These are phyloP conservation scores for Hymenoscyphus scutula DNA, from an alignment of 2,329 filamentous ascomycete genomes.

Conservation along the genomic window DNA sequence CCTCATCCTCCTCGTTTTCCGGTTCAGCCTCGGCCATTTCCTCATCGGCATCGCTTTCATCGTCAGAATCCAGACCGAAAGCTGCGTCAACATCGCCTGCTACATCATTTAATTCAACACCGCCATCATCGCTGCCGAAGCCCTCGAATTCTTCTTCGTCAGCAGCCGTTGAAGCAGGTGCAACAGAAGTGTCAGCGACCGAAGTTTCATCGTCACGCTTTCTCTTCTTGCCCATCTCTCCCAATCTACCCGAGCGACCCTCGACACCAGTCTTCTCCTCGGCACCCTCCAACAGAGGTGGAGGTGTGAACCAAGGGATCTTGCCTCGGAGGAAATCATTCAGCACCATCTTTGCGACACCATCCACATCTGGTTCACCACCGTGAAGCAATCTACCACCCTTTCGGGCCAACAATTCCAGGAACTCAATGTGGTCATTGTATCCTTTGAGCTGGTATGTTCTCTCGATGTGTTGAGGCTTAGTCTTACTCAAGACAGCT, in stretches of 20 bases:
- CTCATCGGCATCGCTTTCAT: conserved; percentile 42
- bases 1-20: conserved; percentile 13
- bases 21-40: conserved; percentile 42
- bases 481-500: conserved; percentile 75
- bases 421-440: conserved; percentile 73
- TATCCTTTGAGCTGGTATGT: conserved; percentile 88
- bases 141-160: conserved; percentile 43
- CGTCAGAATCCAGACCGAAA: conserved; percentile 37
- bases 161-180: conserved; percentile 35
- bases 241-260: conserved; percentile 73
- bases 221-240: conserved; percentile 85
- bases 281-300: conserved; percentile 58
- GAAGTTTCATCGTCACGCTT: conserved; percentile 54
- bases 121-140: conserved; percentile 44
- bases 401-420: conserved; percentile 85
- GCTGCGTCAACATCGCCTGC: conserved; percentile 33
- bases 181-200: conserved; percentile 41
- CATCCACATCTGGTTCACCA: conserved; percentile 92
- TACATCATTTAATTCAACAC: conserved; percentile 31
- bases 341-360: conserved; percentile 93
- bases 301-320: conserved; percentile 92
- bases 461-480: conserved; percentile 83
- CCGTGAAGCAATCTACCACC: conserved; percentile 82
- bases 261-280: conserved; percentile 54
- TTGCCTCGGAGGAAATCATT: conserved; percentile 96